Conservation (phyloP, 2,329 filamentous ascomycete species). For the Phaeosphaeriaceae sp. region DNA sequence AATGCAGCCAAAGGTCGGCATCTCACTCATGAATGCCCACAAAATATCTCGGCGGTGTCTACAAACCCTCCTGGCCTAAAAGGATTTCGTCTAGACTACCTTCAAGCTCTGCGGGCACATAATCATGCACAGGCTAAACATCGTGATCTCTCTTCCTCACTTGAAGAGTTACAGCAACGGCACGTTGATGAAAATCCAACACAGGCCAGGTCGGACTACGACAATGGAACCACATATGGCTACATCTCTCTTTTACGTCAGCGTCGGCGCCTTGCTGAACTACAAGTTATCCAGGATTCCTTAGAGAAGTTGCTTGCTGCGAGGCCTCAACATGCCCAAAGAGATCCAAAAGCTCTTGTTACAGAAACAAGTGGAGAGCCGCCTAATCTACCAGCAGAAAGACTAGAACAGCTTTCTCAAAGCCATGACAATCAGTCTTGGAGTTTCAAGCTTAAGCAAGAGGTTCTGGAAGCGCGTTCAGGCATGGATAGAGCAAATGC, state of each 20-base stretch:
- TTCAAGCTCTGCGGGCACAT: slow-evolving; percentile 54
- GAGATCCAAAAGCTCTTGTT: slow-evolving; percentile 36
- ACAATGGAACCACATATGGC: slow-evolving; percentile 33
- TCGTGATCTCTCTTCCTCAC: slow-evolving; percentile 35
- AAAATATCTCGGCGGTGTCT: slow-evolving; percentile 25
- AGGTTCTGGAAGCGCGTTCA: slow-evolving; percentile 44
- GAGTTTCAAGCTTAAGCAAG: slow-evolving; percentile 48
- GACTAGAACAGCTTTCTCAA: slow-evolving; percentile 31
- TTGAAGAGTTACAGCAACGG: slow-evolving; percentile 37
- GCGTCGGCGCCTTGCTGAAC: slow-evolving; percentile 53
- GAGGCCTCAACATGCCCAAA: slow-evolving; percentile 39
- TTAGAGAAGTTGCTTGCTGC: slow-evolving; percentile 47
- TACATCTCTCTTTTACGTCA: slow-evolving; percentile 56
- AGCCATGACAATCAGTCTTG: slow-evolving; percentile 29
- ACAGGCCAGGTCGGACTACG: slow-evolving; percentile 40
- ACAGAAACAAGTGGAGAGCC: slow-evolving; percentile 44
- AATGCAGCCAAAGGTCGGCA: slow-evolving; percentile 37
- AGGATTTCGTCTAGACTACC: slow-evolving; percentile 52
- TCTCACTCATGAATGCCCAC: slow-evolving; percentile 41
- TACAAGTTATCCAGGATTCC: slow-evolving; percentile 56
- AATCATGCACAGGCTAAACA: slow-evolving; percentile 50
- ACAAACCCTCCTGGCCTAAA: slow-evolving; percentile 48
- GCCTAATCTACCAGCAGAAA: slow-evolving; percentile 44
- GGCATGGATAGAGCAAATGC: slow-evolving; percentile 41
- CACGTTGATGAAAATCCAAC: slow-evolving; percentile 31